Percentiles rank a stretch among this genome's conserved stretches.
Conservation (phyloP, 768 basidiomycete species). For the Pleurotus eryngii region DNA sequence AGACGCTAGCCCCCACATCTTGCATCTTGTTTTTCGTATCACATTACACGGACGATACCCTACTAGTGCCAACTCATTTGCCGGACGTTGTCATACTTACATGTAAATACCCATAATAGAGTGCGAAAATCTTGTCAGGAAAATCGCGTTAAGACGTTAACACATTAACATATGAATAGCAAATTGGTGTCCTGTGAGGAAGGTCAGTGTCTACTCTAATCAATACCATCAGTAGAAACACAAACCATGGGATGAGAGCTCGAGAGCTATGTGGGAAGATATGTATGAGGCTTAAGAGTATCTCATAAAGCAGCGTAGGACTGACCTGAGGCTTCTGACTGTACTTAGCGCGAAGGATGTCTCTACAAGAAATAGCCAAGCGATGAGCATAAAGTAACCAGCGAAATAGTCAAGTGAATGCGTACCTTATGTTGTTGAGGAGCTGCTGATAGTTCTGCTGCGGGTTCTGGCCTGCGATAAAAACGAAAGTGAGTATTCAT, state of each 20-base stretch:
- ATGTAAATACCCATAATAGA: neutral
- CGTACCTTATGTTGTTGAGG: slow-evolving; percentile 24
- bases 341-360: slow-evolving; percentile 43
- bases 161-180: slow-evolving; percentile 23
- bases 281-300: too few relatives aligned
- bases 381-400: neutral
- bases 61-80: neutral
- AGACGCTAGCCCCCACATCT: too few relatives aligned
- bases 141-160: neutral
- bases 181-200: slow-evolving; percentile 24
- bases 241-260: slow-evolving; percentile 42
- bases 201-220: neutral
- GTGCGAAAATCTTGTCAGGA: neutral
- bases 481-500: neutral
- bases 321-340: slow-evolving; percentile 60
- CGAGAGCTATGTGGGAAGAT: slow-evolving; percentile 24
- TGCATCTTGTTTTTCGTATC: too few relatives aligned
- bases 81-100: neutral
- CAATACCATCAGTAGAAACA: slow-evolving; percentile 5
- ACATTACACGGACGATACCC: too few relatives aligned
- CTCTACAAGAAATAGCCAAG: slow-evolving; percentile 28
- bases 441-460: slow-evolving; percentile 53
- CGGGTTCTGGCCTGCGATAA: slow-evolving; percentile 34
- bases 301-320: too few relatives aligned
- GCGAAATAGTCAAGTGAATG: neutral